Evolutionary conservation across 805 yeast species (phyloP).

Genomic region (Lachancea quebecensis): DNA sequence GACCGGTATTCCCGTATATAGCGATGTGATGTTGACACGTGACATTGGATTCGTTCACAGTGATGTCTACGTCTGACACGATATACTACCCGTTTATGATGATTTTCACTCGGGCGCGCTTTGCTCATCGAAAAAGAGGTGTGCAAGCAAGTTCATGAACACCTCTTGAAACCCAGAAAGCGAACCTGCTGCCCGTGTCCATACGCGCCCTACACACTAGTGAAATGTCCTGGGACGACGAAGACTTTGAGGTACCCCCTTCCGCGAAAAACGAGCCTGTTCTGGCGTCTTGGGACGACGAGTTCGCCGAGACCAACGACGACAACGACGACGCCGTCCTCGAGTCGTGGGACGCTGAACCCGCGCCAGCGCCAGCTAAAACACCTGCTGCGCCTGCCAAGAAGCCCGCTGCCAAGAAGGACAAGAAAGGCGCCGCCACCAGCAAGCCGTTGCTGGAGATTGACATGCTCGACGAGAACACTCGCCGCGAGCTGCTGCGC

Average conservation of each 20-base stretch:
- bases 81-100: no score
- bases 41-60: no score
- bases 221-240: constrained; percentile 61
- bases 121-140: no score
- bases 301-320: constrained; percentile 34
- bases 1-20: no score
- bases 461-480: constrained; percentile 62
- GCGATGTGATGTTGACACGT: no score
- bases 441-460: constrained; percentile 44
- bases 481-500: constrained; percentile 67
- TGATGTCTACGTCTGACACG: no score
- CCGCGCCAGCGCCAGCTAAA: constrained; percentile 42
- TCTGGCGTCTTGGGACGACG: constrained; percentile 78
- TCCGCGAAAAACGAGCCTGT: constrained; percentile 41
- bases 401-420: constrained; percentile 28
- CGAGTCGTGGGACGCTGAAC: constrained; percentile 86
- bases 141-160: no score
- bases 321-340: constrained; percentile 70
- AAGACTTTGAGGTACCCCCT: constrained; percentile 72
- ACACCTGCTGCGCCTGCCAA: constrained; percentile 32
- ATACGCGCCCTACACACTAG: no score
- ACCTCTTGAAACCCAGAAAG: no score
- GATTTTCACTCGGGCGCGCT: no score
- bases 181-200: no score
- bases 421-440: constrained; percentile 33